Conservation (phyloP, 257 asterid species). For the Verbascum thapsus region DNA sequence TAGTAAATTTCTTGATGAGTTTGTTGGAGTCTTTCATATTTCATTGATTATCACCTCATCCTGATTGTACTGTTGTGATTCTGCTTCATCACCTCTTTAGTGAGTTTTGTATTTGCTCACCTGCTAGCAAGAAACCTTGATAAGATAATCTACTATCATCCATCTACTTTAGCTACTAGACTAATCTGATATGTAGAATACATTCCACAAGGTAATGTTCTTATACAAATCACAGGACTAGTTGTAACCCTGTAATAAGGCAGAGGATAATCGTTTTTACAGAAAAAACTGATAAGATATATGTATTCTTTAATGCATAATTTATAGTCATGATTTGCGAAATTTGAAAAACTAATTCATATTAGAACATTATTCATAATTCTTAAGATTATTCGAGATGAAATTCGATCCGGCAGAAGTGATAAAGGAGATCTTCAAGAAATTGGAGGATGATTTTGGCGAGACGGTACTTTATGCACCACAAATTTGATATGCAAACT, state of each 20-base stretch:
- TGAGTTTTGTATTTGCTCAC: background rate
- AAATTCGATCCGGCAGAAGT: slow-evolving; percentile 69
- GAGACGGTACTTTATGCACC: slow-evolving; percentile 92
- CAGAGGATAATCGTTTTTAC: too few relatives aligned
- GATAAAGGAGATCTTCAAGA: slow-evolving; percentile 89
- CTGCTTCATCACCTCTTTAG: background rate
- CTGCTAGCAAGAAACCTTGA: background rate
- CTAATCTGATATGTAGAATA: background rate
- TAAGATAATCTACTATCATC: background rate
- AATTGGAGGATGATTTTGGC: slow-evolving; percentile 88
- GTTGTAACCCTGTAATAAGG: too few relatives aligned
- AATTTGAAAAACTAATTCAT: too few relatives aligned
- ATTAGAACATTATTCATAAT: too few relatives aligned
- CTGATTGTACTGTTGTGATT: background rate
- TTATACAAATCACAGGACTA: slow-evolving; percentile 6
- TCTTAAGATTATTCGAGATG: slow-evolving; percentile 70
- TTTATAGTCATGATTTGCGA: too few relatives aligned
- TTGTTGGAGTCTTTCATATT: background rate
- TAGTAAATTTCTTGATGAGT: slow-evolving; percentile 6
- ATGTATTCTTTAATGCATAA: too few relatives aligned
- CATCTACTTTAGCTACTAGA: background rate
- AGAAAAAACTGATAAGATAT: too few relatives aligned
- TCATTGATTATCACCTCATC: slow-evolving; percentile 3
- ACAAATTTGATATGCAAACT: slow-evolving; percentile 87
- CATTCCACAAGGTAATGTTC: background rate